Conservation (phyloP, 2,329 filamentous ascomycete genomes). For the Cryphonectria japonica region DNA sequence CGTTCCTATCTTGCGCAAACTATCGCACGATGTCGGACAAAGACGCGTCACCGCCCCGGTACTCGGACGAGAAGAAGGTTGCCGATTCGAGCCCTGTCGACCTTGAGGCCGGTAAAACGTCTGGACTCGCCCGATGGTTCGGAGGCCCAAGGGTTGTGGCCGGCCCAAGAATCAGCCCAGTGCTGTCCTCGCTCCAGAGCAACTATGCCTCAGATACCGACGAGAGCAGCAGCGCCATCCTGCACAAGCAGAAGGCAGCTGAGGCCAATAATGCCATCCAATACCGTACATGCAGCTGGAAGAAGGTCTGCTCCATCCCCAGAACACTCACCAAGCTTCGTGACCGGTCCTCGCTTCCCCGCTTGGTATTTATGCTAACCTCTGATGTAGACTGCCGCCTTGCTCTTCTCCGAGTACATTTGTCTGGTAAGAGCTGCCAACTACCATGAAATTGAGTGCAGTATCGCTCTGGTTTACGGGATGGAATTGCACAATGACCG, state of each 20-base stretch:
- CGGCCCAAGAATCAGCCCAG: slow-evolving; percentile 56
- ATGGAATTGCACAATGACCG: neutral
- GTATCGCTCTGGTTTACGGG: neutral
- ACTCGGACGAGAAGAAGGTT: slow-evolving; percentile 20
- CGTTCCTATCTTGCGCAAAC: neutral
- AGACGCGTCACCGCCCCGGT: slow-evolving; percentile 17
- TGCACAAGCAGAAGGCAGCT: slow-evolving; percentile 71
- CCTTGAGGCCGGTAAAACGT: slow-evolving; percentile 18
- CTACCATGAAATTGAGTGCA: neutral
- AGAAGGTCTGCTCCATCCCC: slow-evolving; percentile 62
- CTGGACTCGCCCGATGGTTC: slow-evolving; percentile 35
- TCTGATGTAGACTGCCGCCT: slow-evolving; percentile 69
- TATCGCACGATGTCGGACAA: slow-evolving; percentile 14
- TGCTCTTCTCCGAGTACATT: slow-evolving; percentile 95
- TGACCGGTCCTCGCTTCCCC: neutral
- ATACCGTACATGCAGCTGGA: slow-evolving; percentile 93
- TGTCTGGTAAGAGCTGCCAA: slow-evolving; percentile 59
- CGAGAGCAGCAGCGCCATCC: slow-evolving; percentile 52
- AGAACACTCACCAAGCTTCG: slow-evolving; percentile 22
- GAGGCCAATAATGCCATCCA: slow-evolving; percentile 82
- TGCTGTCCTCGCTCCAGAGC: slow-evolving; percentile 40
- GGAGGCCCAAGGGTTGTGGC: slow-evolving; percentile 47
- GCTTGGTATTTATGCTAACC: slow-evolving; percentile 9
- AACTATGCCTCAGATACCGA: slow-evolving; percentile 45
- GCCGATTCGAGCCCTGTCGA: slow-evolving; percentile 16